phyloP scores from a whole-genome alignment of 2,329 filamentous ascomycete species.

The Epichloe brachyelytri region DNA sequence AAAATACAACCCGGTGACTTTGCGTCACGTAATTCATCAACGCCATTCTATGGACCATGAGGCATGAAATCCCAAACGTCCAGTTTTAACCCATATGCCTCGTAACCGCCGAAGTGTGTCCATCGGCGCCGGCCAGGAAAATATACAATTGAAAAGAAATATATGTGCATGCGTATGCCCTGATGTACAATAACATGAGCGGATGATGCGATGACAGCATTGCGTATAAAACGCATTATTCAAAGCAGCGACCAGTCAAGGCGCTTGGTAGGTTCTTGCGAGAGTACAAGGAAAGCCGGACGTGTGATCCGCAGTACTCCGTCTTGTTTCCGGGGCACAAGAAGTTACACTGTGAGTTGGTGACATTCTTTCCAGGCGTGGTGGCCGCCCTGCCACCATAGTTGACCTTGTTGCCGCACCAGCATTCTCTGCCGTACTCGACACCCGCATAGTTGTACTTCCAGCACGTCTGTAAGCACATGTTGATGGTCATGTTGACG shows the following conservation, averaged over 20 bases:
- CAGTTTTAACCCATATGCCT: no score
- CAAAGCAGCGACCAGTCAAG: not conserved
- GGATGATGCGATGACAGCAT: no score
- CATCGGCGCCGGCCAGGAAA: no score
- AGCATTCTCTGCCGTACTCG: conserved; percentile 26
- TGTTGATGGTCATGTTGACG: conserved; percentile 20
- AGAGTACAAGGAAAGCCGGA: conserved; percentile 20
- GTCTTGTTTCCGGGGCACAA: conserved; percentile 21
- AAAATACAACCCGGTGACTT: no score
- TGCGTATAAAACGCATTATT: not conserved
- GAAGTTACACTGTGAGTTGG: conserved; percentile 18
- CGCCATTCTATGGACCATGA: no score
- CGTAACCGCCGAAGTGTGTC: no score
- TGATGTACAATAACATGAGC: no score
- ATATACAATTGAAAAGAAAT: no score
- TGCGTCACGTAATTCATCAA: no score
- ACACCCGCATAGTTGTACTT: conserved; percentile 23
- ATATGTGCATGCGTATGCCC: no score
- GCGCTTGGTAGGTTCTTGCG: conserved; percentile 3
- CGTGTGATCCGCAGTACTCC: conserved; percentile 19
- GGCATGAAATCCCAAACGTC: no score
- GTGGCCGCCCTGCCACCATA: conserved; percentile 13
- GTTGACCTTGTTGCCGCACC: conserved; percentile 21
- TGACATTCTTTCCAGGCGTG: conserved; percentile 17
- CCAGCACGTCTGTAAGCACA: conserved; percentile 20